phyloP scores from a whole-genome alignment of 1,139 yeast genomes.

The Yamadazyma songkhlaensis region DNA sequence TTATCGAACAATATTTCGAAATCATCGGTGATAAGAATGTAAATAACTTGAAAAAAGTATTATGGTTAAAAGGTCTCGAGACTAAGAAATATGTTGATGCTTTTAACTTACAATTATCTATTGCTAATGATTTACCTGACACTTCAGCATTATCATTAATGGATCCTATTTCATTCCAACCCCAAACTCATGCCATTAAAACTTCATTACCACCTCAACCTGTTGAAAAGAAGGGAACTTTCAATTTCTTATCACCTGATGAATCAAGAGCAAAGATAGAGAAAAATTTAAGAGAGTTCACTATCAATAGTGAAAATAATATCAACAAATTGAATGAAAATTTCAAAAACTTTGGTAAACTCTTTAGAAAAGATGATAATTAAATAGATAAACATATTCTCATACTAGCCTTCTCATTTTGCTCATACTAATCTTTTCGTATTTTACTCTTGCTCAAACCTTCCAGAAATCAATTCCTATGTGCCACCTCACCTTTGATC shows the following conservation, averaged over 20 bases:
- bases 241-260: slow-evolving; percentile 9
- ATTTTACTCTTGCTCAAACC: no score
- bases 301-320: slow-evolving; percentile 51
- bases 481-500: no score
- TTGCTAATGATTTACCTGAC: slow-evolving; percentile 30
- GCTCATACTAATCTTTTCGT: no score
- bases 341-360: slow-evolving; percentile 54
- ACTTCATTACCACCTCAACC: not conserved
- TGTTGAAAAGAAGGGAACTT: slow-evolving; percentile 1
- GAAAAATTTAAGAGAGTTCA: slow-evolving; percentile 54
- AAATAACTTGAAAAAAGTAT: slow-evolving; percentile 60
- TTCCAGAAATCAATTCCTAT: no score
- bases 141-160: slow-evolving; percentile 17
- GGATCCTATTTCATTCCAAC: not conserved
- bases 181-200: not conserved
- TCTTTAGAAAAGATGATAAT: slow-evolving; percentile 47
- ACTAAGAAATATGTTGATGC: slow-evolving; percentile 55
- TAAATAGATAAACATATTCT: not conserved
- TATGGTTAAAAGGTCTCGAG: slow-evolving; percentile 51
- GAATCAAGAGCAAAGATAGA: slow-evolving; percentile 47
- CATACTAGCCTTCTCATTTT: no score
- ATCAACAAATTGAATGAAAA: slow-evolving; percentile 60
- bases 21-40: slow-evolving; percentile 65
- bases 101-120: slow-evolving; percentile 56
- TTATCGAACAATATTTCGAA: slow-evolving; percentile 65